phyloP scores from a whole-genome alignment of 2,329 filamentous ascomycete species.

The Cercospora brassicicola region DNA sequence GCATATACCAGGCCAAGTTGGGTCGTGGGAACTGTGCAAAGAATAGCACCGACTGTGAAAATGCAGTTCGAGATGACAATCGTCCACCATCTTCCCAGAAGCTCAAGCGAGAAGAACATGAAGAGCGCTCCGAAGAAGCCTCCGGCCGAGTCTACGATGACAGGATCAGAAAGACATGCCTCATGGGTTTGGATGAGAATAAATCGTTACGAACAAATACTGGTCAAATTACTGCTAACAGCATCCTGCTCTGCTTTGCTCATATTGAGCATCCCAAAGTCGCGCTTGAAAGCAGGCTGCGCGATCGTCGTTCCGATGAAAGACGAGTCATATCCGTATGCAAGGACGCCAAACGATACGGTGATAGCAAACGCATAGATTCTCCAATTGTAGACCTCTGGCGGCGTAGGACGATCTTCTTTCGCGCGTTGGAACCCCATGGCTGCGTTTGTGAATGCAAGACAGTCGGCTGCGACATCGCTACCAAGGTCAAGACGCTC shows the following conservation, averaged over 20 bases:
- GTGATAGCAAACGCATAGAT: slow-evolving; percentile 52
- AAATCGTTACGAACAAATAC: slow-evolving; percentile 32
- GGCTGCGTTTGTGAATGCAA: neutral
- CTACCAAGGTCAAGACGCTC: neutral
- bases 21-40: slow-evolving; percentile 46
- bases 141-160: slow-evolving; percentile 44
- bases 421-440: slow-evolving; percentile 48
- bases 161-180: neutral
- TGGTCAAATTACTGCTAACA: slow-evolving; percentile 52
- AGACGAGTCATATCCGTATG: slow-evolving; percentile 56
- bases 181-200: neutral
- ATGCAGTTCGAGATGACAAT: slow-evolving; percentile 50
- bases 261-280: slow-evolving; percentile 44
- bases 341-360: slow-evolving; percentile 49
- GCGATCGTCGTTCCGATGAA: slow-evolving; percentile 59
- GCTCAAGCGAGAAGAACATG: slow-evolving; percentile 49
- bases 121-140: slow-evolving; percentile 57
- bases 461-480: neutral
- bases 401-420: slow-evolving; percentile 58
- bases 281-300: slow-evolving; percentile 50
- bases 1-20: slow-evolving; percentile 48
- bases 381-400: slow-evolving; percentile 57
- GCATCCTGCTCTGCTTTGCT: slow-evolving; percentile 41
- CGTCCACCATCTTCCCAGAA: slow-evolving; percentile 53
- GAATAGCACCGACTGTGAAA: slow-evolving; percentile 49